Percentiles rank a stretch among this genome's conserved stretches.
Evolutionary conservation across 2,329 filamentous ascomycete species (phyloP).

Genomic region (Cladobotryum protrusum): DNA sequence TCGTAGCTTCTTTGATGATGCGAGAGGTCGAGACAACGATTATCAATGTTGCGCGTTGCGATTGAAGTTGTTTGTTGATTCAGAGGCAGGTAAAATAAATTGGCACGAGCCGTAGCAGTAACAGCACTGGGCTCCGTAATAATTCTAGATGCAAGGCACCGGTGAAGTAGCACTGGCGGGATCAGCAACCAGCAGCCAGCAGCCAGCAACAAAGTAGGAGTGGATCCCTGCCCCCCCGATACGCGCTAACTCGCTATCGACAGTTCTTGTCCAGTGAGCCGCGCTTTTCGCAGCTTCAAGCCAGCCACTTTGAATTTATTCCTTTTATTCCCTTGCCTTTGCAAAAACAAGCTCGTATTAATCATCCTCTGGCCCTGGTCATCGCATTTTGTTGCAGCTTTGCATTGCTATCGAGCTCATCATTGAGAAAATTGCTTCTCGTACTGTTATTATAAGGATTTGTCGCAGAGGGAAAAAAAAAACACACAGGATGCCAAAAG

Average conservation of each 20-base stretch:
- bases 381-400: no score
- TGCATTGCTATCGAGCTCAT: no score
- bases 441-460: no score
- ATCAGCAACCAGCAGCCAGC: conserved; percentile 2
- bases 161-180: conserved; percentile 5
- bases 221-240: conserved; percentile 7
- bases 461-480: background rate
- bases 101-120: no score
- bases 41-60: no score
- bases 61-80: no score
- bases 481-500: conserved; percentile 65
- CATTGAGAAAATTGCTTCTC: no score
- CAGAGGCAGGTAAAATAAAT: no score
- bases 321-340: background rate
- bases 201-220: background rate
- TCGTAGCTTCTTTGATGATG: background rate
- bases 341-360: no score
- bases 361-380: no score
- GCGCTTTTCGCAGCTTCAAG: conserved; percentile 12
- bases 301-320: conserved; percentile 5
- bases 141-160: conserved; percentile 10
- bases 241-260: conserved; percentile 8
- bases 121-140: background rate
- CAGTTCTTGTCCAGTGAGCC: conserved; percentile 5
- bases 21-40: no score